Percentiles rank a stretch among this genome's conserved stretches.
Conservation (phyloP, 1,139 yeast genomes). For the Chernovozyma sophiae-reginae region DNA sequence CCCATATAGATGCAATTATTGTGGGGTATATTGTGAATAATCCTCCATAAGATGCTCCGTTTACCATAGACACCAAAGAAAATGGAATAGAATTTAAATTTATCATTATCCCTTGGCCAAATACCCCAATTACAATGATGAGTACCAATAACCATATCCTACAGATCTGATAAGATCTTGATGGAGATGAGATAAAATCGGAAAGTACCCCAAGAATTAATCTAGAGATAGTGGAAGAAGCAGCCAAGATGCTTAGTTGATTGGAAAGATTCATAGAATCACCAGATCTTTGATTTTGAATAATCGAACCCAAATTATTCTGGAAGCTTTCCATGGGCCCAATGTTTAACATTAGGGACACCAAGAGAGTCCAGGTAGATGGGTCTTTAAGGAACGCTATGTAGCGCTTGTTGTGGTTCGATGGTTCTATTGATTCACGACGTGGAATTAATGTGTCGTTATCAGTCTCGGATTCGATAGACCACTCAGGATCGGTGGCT, state of each 20-base stretch:
- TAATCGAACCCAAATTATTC: conserved; percentile 76
- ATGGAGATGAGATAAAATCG: conserved; percentile 44
- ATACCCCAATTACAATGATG: conserved; percentile 38
- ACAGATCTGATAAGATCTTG: conserved; percentile 24
- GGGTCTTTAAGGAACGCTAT: conserved; percentile 53
- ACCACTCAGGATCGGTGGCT: not conserved
- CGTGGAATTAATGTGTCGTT: conserved; percentile 13
- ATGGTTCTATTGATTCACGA: conserved; percentile 34
- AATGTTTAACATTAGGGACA: conserved; percentile 61
- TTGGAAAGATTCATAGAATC: conserved; percentile 47
- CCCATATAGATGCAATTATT: conserved; percentile 80
- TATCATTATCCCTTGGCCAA: conserved; percentile 32
- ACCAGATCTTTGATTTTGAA: conserved; percentile 21
- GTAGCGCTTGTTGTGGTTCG: conserved; percentile 48
- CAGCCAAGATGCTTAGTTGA: conserved; percentile 38
- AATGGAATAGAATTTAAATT: conserved; percentile 13
- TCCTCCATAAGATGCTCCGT: conserved; percentile 80
- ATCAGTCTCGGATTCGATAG: not conserved
- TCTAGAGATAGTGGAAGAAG: conserved; percentile 43
- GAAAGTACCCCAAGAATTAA: conserved; percentile 62
- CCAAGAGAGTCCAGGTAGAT: conserved; percentile 60
- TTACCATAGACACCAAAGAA: conserved; percentile 44
- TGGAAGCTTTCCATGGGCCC: conserved; percentile 90
- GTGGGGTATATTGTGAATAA: conserved; percentile 84
- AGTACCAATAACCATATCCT: conserved; percentile 43